Base-by-base conservation (phyloP, 2,329 filamentous ascomycete genomes). In the Lachnellula cervina region DNA sequence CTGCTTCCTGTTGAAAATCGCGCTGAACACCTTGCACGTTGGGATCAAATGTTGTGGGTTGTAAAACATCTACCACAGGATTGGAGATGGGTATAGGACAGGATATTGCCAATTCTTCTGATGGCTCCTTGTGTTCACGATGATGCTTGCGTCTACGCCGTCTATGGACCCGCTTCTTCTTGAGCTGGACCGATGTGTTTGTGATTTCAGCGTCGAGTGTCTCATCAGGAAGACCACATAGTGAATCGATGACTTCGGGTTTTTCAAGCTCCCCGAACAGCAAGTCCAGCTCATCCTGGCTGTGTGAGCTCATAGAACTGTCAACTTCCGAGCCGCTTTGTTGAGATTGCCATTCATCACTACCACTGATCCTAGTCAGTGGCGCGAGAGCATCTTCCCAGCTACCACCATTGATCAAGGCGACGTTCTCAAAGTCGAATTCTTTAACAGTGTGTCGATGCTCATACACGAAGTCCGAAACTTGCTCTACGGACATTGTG, bases 381-480 rank as follows among this genome's bases (percentile, higher is more conserved):
- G 88, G 87, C 40, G 84, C 82, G n/a, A 96, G 79, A 0, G 89
- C 90, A 32, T 91, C 86, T 56, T 94, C 87, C 90, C 90, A 96
- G 55, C 78, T 86, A 28, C 88, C 90, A 35, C 76, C 76, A 58
- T 81, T 79, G 50, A 83, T 78, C 44, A 96, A 79, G 32, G 80
- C 77, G 17, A 92, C 84, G 59, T 89, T 85, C 68, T 91, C 85
- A 70, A 95, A 90, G 69, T 90, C 86, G 67, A 93, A 90, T 67
- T 93, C 87, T 60, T 81, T 79, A 46, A 95, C 81, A 0, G 83
- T 86, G 54, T 76, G 75, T 32, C 82, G 80, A 72, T 96, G 89
- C 13, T 76, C 74, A 49, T 77, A 73, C 56, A 94, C 84, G 59
- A 96, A 83, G 14, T 78, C 76, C 44, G 83, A 80, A 56, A 95